Base-by-base conservation (phyloP, 148 eudicot genomes). In the Vaccinium vitisidaea region DNA sequence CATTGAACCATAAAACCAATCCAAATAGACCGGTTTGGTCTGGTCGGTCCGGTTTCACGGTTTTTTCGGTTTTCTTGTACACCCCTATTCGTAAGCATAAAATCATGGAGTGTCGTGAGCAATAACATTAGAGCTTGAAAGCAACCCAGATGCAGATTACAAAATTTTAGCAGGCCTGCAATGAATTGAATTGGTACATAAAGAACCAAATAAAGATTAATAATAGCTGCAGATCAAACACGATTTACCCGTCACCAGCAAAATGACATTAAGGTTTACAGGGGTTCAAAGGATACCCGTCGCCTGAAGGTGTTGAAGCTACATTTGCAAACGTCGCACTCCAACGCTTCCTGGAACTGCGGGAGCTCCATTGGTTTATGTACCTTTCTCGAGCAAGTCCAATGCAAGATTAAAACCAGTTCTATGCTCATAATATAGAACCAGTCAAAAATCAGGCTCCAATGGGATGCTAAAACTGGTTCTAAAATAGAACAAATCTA, bases 241-340 rank as follows among this genome's bases (percentile, higher is more conserved):
- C 39, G 14, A 81, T 81, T 59, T 11, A 4, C 13, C 55, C 25
- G 19, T 52, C 54, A 5, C 65, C 74, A 43, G 11, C 15, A 61
- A 27, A 21, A 80, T 7, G 58, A 78, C 32, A 23, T 11, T 49
- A 78, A 23, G 25, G 7, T 23, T 15, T 13, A 74, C 50, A 19
- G 53, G 23, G 76, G 39, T 67, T 52, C 46, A 59, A 18, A 48
- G 79, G 75, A 74, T 88, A 96, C 99, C 87, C 99, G 91, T 75
- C 99, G 92, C 73, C 98, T 92, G 65, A 97, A 97, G 84, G 99
- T 87, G 89, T 81, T 93, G 91, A 97, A 97, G 86, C 94, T 95
- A 92, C 98, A 97, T 83, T 90, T 94, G 90, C 99, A 97, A 86
- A 97, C 95, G 84, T 97, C 91, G 87, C 99, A 97, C 7, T 94